A percentile compares a stretch with the other conserved stretches of the same genome.
These are phyloP conservation scores for Omphalotus guepiniiformis DNA, from an alignment of 768 basidiomycete species.

Conservation along the genomic window DNA sequence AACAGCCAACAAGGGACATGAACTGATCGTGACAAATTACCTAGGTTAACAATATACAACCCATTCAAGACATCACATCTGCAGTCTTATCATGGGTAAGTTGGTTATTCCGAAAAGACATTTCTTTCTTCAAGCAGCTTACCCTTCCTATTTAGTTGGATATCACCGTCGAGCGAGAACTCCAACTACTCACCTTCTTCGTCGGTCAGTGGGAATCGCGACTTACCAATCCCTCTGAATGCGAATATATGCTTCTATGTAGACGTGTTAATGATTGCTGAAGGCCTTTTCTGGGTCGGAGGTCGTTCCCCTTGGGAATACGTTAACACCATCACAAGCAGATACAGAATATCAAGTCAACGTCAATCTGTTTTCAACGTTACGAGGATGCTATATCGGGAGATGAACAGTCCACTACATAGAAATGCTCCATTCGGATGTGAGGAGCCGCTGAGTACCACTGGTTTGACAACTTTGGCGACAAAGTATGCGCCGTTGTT, in stretches of 20 bases:
- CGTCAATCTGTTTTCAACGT: neutral
- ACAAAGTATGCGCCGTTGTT: neutral
- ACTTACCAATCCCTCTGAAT: no score
- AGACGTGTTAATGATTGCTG: constrained; percentile 4
- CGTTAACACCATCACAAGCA: neutral
- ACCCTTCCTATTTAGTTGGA: no score
- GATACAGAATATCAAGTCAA: neutral
- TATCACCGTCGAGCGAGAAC: neutral
- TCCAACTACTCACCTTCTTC: constrained; percentile 1
- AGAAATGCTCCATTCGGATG: neutral
- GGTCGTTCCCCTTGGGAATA: neutral
- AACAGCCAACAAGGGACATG: no score
- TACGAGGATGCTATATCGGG: neutral
- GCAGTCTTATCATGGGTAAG: no score
- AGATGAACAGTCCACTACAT: neutral
- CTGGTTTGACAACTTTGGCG: neutral
- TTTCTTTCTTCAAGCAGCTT: no score
- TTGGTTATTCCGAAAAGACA: no score
- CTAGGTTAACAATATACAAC: no score
- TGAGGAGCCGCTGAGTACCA: neutral
- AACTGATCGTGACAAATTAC: no score
- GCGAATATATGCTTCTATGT: neutral
- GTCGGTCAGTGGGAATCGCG: neutral
- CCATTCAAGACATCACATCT: no score
- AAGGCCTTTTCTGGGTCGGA: neutral